Conservation (phyloP, 495 filamentous ascomycete genomes). For the Talaromyces proteolyticus region DNA sequence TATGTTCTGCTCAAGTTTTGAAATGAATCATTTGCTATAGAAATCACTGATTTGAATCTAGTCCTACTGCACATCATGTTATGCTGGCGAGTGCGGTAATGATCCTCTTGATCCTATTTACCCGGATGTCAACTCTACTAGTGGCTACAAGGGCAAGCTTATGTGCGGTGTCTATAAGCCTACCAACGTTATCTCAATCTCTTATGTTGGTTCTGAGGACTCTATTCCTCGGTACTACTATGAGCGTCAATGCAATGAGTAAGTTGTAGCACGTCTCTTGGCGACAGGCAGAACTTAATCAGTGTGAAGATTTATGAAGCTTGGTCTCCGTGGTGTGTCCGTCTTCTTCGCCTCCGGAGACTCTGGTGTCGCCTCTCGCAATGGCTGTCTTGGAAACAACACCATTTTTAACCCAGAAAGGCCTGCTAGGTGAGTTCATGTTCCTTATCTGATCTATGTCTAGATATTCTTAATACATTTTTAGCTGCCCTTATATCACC, state of each 20-base stretch:
- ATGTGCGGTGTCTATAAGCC: conserved; percentile 57
- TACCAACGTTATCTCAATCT: conserved; percentile 56
- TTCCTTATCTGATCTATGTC: background rate
- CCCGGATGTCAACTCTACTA: conserved; percentile 34
- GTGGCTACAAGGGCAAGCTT: conserved; percentile 49
- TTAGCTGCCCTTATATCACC: conserved; percentile 47
- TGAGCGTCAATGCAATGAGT: conserved; percentile 47
- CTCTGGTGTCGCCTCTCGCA: conserved; percentile 47
- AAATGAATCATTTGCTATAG: background rate
- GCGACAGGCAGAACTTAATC: background rate
- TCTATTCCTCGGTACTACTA: conserved; percentile 46
- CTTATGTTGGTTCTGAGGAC: conserved; percentile 48
- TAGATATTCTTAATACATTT: conserved; percentile 6
- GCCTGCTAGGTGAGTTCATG: conserved; percentile 31
- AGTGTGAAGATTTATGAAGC: conserved; percentile 53
- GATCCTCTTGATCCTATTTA: conserved; percentile 44
- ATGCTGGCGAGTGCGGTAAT: conserved; percentile 12
- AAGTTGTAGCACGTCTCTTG: background rate
- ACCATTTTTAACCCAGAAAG: conserved; percentile 41
- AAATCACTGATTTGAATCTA: background rate
- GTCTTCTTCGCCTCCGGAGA: conserved; percentile 58
- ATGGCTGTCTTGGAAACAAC: conserved; percentile 34
- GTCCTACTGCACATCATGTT: conserved; percentile 15
- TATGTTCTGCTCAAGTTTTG: background rate
- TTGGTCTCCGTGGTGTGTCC: conserved; percentile 56